Evolutionary conservation across 352 stramenopile genomes (phyloP).

Genomic region (Bremia lactucae): DNA sequence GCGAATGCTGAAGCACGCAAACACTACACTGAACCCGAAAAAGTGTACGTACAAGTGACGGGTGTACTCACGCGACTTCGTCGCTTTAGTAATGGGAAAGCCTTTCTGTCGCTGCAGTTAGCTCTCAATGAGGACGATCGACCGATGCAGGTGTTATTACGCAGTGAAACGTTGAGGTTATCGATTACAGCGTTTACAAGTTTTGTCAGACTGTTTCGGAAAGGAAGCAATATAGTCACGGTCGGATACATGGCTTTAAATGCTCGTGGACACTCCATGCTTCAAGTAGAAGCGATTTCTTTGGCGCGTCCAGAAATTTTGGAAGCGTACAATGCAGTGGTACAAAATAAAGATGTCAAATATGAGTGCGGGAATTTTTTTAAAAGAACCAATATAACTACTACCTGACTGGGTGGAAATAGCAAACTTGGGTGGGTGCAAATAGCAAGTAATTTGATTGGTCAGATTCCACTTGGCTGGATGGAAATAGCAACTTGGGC

Average conservation of each 20-base stretch:
- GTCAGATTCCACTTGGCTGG: too few relatives aligned
- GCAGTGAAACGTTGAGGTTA: conserved; percentile 26
- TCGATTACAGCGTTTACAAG: conserved; percentile 14
- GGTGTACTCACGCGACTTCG: conserved; percentile 30
- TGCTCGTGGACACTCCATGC: conserved; percentile 29
- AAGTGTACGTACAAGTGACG: conserved; percentile 25
- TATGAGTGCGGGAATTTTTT: too few relatives aligned
- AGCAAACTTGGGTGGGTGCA: too few relatives aligned
- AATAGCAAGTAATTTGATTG: too few relatives aligned
- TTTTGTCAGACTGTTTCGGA: conserved; percentile 23
- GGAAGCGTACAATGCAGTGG: conserved; percentile 26
- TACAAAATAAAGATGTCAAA: too few relatives aligned
- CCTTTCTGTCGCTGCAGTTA: conserved; percentile 32
- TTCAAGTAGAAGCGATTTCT: conserved; percentile 24
- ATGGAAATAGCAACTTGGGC: too few relatives aligned
- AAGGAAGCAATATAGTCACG: conserved; percentile 28
- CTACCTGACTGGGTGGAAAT: too few relatives aligned
- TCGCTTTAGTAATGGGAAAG: conserved; percentile 36
- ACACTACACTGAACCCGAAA: background rate
- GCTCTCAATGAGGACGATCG: conserved; percentile 5
- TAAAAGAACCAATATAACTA: too few relatives aligned
- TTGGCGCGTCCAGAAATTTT: conserved; percentile 27
- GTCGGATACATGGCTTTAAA: conserved; percentile 30
- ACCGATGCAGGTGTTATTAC: conserved; percentile 31
- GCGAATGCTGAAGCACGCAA: conserved; percentile 1